Evolutionary conservation across 1,139 yeast species (phyloP).

Genomic region (Hyphopichia pseudoburtonii): DNA sequence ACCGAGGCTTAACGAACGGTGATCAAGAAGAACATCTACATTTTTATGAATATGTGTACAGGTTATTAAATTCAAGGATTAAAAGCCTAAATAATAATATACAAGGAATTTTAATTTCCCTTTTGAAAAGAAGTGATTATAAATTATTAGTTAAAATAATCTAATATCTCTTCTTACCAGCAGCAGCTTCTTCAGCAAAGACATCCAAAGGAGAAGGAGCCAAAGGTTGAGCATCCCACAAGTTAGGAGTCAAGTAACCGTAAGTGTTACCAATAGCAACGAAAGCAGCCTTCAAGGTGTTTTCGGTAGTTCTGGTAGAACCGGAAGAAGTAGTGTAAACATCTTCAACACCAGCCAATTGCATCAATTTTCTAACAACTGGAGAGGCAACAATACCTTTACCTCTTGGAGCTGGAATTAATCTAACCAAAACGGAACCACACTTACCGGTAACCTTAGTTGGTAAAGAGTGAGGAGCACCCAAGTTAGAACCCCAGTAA

Average conservation of each 20-base stretch:
- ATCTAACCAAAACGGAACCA: slow-evolving; percentile 98
- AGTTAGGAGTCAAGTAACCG: slow-evolving; percentile 99
- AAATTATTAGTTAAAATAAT: slow-evolving; percentile 8
- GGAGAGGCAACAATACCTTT: slow-evolving; percentile 99
- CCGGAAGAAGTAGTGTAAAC: slow-evolving; percentile 98
- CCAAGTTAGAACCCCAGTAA: slow-evolving; percentile 99
- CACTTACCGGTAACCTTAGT: slow-evolving; percentile 99
- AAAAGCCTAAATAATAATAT: neutral
- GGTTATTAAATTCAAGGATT: neutral
- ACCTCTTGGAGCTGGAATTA: slow-evolving; percentile 99
- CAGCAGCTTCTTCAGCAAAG: slow-evolving; percentile 82
- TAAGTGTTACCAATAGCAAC: slow-evolving; percentile 99
- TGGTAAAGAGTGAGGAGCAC: slow-evolving; percentile 99
- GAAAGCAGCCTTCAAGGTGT: slow-evolving; percentile 99
- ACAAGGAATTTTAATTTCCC: neutral
- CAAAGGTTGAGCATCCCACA: slow-evolving; percentile 88
- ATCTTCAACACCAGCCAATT: slow-evolving; percentile 99
- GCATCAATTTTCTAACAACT: slow-evolving; percentile 97
- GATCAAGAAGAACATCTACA: no score
- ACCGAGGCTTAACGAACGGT: no score
- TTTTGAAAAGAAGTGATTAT: no score
- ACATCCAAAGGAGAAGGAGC: slow-evolving; percentile 92
- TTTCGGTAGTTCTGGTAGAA: slow-evolving; percentile 99
- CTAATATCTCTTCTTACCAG: slow-evolving; percentile 77
- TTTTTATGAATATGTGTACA: no score